phyloP scores from a whole-genome alignment of 73 alveolate species.

The Paramecium biaurelia region DNA sequence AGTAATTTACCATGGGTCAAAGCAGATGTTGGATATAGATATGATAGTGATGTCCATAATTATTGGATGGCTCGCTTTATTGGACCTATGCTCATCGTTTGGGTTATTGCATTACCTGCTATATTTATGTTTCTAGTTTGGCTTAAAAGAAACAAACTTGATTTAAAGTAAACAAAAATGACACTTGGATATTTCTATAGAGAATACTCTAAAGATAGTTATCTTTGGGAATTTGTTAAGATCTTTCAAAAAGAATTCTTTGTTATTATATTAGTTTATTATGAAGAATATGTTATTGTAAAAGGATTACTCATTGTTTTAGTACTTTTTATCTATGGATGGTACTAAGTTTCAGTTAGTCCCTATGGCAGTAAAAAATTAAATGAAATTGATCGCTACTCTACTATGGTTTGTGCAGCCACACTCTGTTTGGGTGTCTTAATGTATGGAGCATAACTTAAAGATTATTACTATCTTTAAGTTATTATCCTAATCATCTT shows the following conservation, averaged over 20 bases:
- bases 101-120: not conserved
- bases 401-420: conserved; percentile 1
- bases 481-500: not conserved
- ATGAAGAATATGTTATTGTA: conserved; percentile 11
- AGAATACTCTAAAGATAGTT: not conserved
- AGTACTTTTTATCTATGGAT: conserved; percentile 2
- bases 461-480: not conserved
- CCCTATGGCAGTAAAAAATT: not conserved
- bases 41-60: not conserved
- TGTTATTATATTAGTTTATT: not conserved
- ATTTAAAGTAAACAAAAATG: not conserved
- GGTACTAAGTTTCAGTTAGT: not conserved
- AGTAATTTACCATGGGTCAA: conserved; percentile 1
- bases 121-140: conserved; percentile 4
- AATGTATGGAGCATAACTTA: not conserved
- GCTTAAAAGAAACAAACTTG: not conserved
- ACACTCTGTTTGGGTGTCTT: conserved; percentile 1
- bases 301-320: not conserved
- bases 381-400: conserved; percentile 14
- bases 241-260: conserved; percentile 32
- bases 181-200: conserved; percentile 14
- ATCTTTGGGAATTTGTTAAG: conserved; percentile 52
- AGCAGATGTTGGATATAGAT: conserved; percentile 25
- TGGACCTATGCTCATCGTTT: conserved; percentile 26
- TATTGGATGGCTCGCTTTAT: conserved; percentile 23